A percentile compares a stretch with the other conserved stretches of the same genome.
Conservation (phyloP, 2,329 filamentous ascomycete genomes). For the Hysterium pulicare region DNA sequence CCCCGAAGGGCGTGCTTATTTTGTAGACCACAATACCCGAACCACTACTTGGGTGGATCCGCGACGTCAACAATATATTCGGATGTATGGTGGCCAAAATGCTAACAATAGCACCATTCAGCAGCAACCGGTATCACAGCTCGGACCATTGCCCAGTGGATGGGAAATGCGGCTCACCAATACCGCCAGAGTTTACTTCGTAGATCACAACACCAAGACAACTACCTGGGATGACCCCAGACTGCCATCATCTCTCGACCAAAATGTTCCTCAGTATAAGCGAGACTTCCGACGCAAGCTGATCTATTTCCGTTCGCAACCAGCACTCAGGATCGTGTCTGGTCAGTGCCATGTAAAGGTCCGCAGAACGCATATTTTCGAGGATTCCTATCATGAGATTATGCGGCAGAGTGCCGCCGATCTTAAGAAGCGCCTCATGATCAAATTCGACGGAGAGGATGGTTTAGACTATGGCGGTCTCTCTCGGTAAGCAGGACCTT, state of each 20-base stretch:
- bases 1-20: slow-evolving; percentile 91
- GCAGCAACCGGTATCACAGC: slow-evolving; percentile 94
- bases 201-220: slow-evolving; percentile 99
- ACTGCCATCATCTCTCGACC: slow-evolving; percentile 90
- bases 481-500: slow-evolving; percentile 61
- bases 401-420: slow-evolving; percentile 94
- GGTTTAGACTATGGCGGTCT: slow-evolving; percentile 97
- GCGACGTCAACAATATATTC: slow-evolving; percentile 93
- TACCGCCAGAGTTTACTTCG: slow-evolving; percentile 96
- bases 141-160: slow-evolving; percentile 90
- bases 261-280: slow-evolving; percentile 99
- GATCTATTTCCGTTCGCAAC: slow-evolving; percentile 98
- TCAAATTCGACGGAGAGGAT: slow-evolving; percentile 98
- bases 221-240: slow-evolving; percentile 98
- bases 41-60: slow-evolving; percentile 99
- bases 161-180: slow-evolving; percentile 99
- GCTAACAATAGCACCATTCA: slow-evolving; percentile 76
- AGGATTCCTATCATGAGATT: slow-evolving; percentile 98
- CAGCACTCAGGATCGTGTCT: slow-evolving; percentile 88
- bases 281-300: slow-evolving; percentile 96
- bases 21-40: slow-evolving; percentile 96
- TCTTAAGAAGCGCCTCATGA: slow-evolving; percentile 97
- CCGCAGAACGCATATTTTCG: slow-evolving; percentile 92
- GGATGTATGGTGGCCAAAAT: slow-evolving; percentile 93
- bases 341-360: slow-evolving; percentile 99